Evolutionary conservation across 805 yeast species (phyloP), one percentile per base, ranked within the genome.

Genomic region (Barnettozyma salicaria): DNA sequence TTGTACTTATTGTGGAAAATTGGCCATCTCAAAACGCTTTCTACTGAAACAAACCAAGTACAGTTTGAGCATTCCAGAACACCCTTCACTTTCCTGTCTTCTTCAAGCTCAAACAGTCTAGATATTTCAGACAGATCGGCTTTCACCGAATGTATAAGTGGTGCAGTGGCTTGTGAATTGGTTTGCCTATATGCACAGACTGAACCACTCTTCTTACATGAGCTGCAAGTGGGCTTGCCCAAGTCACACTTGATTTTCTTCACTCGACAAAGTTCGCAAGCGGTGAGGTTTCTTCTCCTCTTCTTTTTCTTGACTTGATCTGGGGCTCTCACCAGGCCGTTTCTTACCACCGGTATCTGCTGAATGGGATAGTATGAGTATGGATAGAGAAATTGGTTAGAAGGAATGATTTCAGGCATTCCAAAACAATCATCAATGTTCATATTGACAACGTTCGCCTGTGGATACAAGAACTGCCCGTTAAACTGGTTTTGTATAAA

Each of bases 161-260:
- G 16, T 16, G 32, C 5, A 18, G 27, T 12, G 23, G 28, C 20
- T 8, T 30, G 20, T 7, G 23, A n/a, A n/a, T 21, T 21, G n/a
- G 13, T 4, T 16, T 32, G 8, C 27, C 53, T 34, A 34, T 50
- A 52, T 12, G 37, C 23, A 38, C 57, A 52, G 2, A 30, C 29
- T 4, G 40, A 25, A 3, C 43, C 42, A 19, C 33, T 41, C 32
- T 46, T 50, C 4, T 19, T 5, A 41, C 77, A 72, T n/a, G 60
- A 41, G 1, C 71, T 68, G 50, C 77, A 72, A 1, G 55, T 48
- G 1, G 76, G 76, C 34, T 57, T 62, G 8, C 33, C 47, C 39
- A 70, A 63, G 48, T 71, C 74, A 52, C 76, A 72, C 40, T 67
- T 70, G 42, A 70, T 66, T 52, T 70, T 72, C 52, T 63, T 60